Percentiles rank a stretch among this genome's conserved stretches.
Conservation (phyloP, 306 rosid species). For the Hippophae gyantsensis region DNA sequence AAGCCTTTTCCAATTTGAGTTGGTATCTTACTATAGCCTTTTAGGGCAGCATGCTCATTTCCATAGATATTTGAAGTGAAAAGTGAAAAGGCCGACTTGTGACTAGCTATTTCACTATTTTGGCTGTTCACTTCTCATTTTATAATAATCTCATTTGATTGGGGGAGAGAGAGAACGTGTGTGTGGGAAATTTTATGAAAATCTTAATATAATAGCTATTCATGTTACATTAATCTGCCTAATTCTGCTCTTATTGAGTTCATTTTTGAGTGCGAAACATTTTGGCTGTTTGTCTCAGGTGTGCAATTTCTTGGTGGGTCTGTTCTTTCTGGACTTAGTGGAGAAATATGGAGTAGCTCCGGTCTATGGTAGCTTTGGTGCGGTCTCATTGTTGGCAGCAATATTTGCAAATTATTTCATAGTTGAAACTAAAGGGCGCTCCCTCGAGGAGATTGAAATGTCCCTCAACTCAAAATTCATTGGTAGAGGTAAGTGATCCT, state of each 20-base stretch:
- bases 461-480: slow-evolving; percentile 33
- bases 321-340: slow-evolving; percentile 76
- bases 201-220: too few relatives aligned
- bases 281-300: slow-evolving; percentile 30
- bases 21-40: background rate
- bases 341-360: slow-evolving; percentile 76
- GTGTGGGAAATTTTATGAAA: background rate
- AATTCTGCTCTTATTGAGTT: background rate
- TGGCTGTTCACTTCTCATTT: too few relatives aligned
- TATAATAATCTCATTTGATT: too few relatives aligned
- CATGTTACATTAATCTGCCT: background rate
- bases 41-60: background rate
- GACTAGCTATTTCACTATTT: too few relatives aligned
- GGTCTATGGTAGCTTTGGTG: slow-evolving; percentile 65
- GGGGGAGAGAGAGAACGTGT: too few relatives aligned
- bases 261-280: background rate
- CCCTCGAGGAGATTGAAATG: slow-evolving; percentile 83
- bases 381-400: slow-evolving; percentile 62
- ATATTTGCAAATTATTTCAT: slow-evolving; percentile 53
- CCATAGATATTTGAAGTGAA: too few relatives aligned
- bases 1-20: background rate
- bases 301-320: slow-evolving; percentile 81
- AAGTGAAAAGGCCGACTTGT: too few relatives aligned
- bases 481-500: slow-evolving; percentile 27
- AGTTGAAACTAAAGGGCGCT: slow-evolving; percentile 76